phyloP scores from a whole-genome alignment of 345 rosid genomes.

The Hypericum androsaemum region DNA sequence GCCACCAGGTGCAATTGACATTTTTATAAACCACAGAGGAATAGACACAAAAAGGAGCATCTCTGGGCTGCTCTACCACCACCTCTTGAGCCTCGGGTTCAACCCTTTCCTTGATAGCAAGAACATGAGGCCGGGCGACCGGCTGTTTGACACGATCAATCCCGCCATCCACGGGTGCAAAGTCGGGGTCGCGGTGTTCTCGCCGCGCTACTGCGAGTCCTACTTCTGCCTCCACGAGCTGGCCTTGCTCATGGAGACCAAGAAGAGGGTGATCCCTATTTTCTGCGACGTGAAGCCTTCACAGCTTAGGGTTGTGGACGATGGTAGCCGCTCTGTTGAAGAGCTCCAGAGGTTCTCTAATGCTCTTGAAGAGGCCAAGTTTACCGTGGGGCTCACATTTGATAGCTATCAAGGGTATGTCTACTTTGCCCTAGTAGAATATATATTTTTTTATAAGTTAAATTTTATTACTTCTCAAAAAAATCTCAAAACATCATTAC shows the following conservation, averaged over 20 bases:
- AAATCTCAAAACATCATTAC: background rate
- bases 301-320: conserved; percentile 38
- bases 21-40: conserved; percentile 82
- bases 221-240: conserved; percentile 77
- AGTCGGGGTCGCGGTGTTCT: conserved; percentile 65
- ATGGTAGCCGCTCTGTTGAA: conserved; percentile 20
- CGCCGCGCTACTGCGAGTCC: conserved; percentile 69
- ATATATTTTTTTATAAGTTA: too few species aligned
- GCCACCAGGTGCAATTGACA: conserved; percentile 29
- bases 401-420: conserved; percentile 55
- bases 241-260: conserved; percentile 51
- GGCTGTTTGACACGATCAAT: conserved; percentile 42
- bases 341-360: conserved; percentile 33
- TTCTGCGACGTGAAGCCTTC: conserved; percentile 82
- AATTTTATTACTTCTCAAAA: background rate
- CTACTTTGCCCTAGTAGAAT: too few species aligned
- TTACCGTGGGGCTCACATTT: conserved; percentile 78
- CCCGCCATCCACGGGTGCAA: conserved; percentile 40
- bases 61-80: conserved; percentile 51
- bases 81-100: conserved; percentile 30
- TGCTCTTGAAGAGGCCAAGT: conserved; percentile 64
- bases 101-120: conserved; percentile 64
- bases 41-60: conserved; percentile 68
- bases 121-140: conserved; percentile 78
- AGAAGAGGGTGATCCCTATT: conserved; percentile 61